These are phyloP conservation scores for Nicotiana otophora DNA, from an alignment of 257 asterid genomes.

Conservation along the genomic window DNA sequence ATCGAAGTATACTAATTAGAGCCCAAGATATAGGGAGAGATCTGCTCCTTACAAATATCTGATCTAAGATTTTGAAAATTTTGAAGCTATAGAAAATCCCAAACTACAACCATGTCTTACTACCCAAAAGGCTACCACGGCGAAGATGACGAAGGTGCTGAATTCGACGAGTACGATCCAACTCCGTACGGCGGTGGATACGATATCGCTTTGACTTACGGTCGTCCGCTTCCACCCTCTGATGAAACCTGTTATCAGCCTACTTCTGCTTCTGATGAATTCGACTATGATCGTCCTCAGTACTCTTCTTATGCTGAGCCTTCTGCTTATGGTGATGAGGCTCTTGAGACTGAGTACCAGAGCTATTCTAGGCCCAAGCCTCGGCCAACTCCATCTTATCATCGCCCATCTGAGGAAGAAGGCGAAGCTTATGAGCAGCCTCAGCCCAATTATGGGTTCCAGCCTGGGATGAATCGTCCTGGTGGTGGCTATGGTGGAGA, in stretches of 20 bases:
- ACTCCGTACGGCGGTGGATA: constrained; percentile 93
- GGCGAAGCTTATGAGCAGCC: constrained; percentile 24
- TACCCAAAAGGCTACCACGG: constrained; percentile 58
- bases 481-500: constrained; percentile 19
- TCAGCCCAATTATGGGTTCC: constrained; percentile 37
- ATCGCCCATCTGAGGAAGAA: constrained; percentile 19
- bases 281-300: constrained; percentile 80
- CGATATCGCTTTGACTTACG: constrained; percentile 61
- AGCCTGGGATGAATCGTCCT: constrained; percentile 37
- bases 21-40: background rate
- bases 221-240: constrained; percentile 71
- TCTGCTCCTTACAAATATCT: background rate
- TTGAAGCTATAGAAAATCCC: background rate
- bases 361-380: constrained; percentile 66
- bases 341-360: constrained; percentile 70
- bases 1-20: background rate
- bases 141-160: constrained; percentile 50
- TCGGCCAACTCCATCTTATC: constrained; percentile 38
- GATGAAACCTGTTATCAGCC: constrained; percentile 68
- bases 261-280: constrained; percentile 46
- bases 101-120: constrained; percentile 54
- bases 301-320: constrained; percentile 67
- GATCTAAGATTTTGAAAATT: background rate
- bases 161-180: constrained; percentile 78
- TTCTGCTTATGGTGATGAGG: constrained; percentile 69